Evolutionary conservation across 2,329 filamentous ascomycete species (phyloP).

Genomic region (Boeremia exigua): DNA sequence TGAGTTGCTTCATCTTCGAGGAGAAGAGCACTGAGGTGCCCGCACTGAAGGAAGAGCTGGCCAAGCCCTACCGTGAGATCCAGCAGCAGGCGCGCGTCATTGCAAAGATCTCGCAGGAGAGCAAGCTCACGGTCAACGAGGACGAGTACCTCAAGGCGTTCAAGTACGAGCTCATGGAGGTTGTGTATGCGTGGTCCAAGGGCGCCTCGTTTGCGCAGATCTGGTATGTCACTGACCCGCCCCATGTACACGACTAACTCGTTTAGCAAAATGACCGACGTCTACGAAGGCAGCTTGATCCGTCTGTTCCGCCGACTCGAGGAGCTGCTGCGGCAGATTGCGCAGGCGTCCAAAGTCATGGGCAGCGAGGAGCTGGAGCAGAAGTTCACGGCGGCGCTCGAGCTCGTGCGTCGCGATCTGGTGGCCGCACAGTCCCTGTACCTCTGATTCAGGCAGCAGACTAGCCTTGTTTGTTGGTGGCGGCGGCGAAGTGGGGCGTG

Average conservation of each 20-base stretch:
- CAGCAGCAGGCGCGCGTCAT: constrained; percentile 85
- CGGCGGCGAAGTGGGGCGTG: constrained; percentile 5
- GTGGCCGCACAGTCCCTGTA: constrained; percentile 95
- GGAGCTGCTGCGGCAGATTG: constrained; percentile 93
- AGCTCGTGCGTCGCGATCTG: constrained; percentile 89
- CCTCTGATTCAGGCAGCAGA: constrained; percentile 53
- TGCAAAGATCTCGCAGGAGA: constrained; percentile 92
- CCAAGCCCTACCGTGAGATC: constrained; percentile 85
- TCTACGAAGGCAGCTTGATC: constrained; percentile 95
- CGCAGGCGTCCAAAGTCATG: constrained; percentile 96
- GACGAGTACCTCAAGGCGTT: constrained; percentile 89
- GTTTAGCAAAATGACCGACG: constrained; percentile 96
- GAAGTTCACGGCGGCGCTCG: constrained; percentile 87
- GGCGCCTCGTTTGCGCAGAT: constrained; percentile 91
- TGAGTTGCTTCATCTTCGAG: constrained; percentile 97
- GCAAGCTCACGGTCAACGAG: constrained; percentile 91
- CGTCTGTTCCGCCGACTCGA: constrained; percentile 94
- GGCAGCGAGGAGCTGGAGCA: constrained; percentile 90
- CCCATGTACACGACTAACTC: constrained; percentile 1
- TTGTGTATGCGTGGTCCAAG: constrained; percentile 89
- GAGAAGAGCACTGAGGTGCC: constrained; percentile 84
- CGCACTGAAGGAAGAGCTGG: constrained; percentile 78
- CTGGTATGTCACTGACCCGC: constrained; percentile 69
- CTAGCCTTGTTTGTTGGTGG: constrained; percentile 6
- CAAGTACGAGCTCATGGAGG: constrained; percentile 97